Conservation (phyloP, 169 alveolate species). For the Cryptosporidium sp. region DNA sequence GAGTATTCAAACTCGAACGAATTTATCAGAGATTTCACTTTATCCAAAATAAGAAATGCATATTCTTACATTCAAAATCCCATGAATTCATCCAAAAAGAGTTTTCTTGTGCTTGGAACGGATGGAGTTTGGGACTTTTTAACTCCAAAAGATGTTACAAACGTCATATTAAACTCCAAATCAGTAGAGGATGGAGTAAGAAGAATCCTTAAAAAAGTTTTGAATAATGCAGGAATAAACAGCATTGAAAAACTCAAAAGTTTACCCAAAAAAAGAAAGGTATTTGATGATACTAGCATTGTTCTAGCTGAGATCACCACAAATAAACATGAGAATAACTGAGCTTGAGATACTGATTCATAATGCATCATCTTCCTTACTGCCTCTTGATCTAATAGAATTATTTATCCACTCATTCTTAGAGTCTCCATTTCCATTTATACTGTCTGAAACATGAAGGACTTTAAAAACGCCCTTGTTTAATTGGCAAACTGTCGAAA, state of each 20-base stretch:
- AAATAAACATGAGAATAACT: background rate
- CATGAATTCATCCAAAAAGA: constrained; percentile 7
- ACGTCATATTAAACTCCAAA: constrained; percentile 16
- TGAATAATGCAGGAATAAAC: constrained; percentile 42
- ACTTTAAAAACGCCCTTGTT: constrained; percentile 1
- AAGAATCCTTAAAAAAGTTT: constrained; percentile 30
- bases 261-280: constrained; percentile 64
- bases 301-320: constrained; percentile 28
- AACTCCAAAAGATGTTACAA: constrained; percentile 56
- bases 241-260: constrained; percentile 54
- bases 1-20: constrained; percentile 36
- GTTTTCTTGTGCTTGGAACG: constrained; percentile 47
- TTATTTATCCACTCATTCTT: constrained; percentile 53
- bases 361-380: background rate
- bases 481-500: constrained; percentile 37
- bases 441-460: constrained; percentile 64
- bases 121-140: constrained; percentile 75
- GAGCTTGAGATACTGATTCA: background rate
- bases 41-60: constrained; percentile 26
- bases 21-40: constrained; percentile 22
- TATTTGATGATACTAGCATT: constrained; percentile 66
- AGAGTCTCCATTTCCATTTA: background rate
- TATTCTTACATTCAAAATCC: constrained; percentile 22
- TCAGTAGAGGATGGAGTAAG: constrained; percentile 3
- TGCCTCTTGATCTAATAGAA: constrained; percentile 9